These are phyloP conservation scores for Termitomyces sp. DNA, from an alignment of 768 basidiomycete species.

Conservation along the genomic window DNA sequence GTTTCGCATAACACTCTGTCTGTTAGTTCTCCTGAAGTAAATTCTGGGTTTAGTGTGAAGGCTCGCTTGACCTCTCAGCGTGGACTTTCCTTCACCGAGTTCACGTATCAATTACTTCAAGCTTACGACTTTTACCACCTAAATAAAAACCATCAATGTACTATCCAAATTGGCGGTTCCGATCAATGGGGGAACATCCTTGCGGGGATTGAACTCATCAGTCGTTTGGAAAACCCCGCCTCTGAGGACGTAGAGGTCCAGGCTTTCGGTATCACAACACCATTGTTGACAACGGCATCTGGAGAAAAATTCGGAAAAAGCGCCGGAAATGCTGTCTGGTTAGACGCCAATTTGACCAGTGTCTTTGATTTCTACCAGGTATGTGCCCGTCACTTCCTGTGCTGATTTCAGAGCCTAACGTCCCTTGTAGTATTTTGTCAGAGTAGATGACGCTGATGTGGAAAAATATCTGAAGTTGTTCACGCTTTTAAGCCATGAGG, in stretches of 20 bases:
- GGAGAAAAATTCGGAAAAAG: conserved; percentile 99
- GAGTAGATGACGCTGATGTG: conserved; percentile 77
- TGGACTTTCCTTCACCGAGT: conserved; percentile 98
- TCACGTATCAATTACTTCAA: conserved; percentile 95
- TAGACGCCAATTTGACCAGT: conserved; percentile 75
- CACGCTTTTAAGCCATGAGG: conserved; percentile 62
- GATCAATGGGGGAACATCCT: conserved; percentile 99
- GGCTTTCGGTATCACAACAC: conserved; percentile 87
- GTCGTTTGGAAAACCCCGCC: conserved; percentile 36
- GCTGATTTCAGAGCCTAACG: background rate
- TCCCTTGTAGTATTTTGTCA: conserved; percentile 76
- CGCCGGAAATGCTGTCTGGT: conserved; percentile 92
- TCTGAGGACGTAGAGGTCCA: conserved; percentile 20
- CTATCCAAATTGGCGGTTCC: conserved; percentile 90
- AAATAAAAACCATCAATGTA: conserved; percentile 60
- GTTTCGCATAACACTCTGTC: background rate
- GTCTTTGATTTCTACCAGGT: conserved; percentile 96
- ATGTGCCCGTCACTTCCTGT: conserved; percentile 4
- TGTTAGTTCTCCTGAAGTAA: background rate
- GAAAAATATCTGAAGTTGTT: conserved; percentile 78
- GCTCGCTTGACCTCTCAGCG: conserved; percentile 72
- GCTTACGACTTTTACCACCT: conserved; percentile 92
- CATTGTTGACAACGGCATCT: conserved; percentile 82
- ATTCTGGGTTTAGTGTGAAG: conserved; percentile 58
- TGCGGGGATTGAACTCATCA: conserved; percentile 89